phyloP scores from a whole-genome alignment of 805 yeast genomes.

The Kluyveromyces lactis region DNA sequence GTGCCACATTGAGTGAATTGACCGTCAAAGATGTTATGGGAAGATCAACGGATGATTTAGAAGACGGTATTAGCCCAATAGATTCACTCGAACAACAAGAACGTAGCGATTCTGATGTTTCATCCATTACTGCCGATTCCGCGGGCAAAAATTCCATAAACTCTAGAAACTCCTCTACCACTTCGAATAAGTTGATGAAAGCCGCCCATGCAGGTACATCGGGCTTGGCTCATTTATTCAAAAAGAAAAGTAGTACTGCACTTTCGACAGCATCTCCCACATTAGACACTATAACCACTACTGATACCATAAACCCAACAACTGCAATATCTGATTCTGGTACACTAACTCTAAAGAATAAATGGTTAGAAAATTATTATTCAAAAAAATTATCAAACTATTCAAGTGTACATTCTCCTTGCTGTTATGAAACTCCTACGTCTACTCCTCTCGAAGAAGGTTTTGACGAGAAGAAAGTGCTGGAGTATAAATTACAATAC shows the following conservation, averaged over 20 bases:
- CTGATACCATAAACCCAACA: not conserved
- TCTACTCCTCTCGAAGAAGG: slow-evolving; percentile 3
- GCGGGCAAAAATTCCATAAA: not conserved
- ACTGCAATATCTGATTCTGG: not conserved
- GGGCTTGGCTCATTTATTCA: slow-evolving; percentile 23
- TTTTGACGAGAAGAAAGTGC: slow-evolving; percentile 8
- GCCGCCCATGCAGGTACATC: slow-evolving; percentile 11
- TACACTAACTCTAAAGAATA: slow-evolving; percentile 12
- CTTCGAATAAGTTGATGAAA: slow-evolving; percentile 9
- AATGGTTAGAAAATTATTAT: slow-evolving; percentile 22
- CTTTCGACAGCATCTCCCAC: not conserved
- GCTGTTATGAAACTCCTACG: slow-evolving; percentile 4
- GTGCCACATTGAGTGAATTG: not conserved
- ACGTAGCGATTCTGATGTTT: not conserved
- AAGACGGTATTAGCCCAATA: not conserved
- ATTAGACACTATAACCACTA: not conserved
- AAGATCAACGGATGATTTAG: not conserved
- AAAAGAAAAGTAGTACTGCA: slow-evolving; percentile 12
- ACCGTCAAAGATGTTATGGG: slow-evolving; percentile 2
- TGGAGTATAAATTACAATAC: slow-evolving; percentile 15
- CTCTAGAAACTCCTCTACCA: slow-evolving; percentile 1
- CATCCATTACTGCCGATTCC: not conserved
- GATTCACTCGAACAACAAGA: not conserved
- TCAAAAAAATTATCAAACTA: slow-evolving; percentile 18
- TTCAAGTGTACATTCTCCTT: slow-evolving; percentile 16